These are phyloP conservation scores for Stenocarpella maydis DNA, from an alignment of 2,329 filamentous ascomycete genomes.

Conservation along the genomic window DNA sequence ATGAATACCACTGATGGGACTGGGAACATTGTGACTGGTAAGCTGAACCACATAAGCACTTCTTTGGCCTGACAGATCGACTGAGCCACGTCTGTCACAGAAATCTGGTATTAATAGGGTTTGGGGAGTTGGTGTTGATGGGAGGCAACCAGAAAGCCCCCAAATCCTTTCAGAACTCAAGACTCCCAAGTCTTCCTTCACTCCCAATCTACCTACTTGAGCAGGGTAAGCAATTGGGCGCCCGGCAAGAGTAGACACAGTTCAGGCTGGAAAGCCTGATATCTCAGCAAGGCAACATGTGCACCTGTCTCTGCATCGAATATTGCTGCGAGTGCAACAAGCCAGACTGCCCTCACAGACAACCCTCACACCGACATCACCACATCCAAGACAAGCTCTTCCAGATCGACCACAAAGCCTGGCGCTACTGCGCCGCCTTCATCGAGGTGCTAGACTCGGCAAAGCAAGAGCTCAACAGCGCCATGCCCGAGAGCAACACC, in stretches of 20 bases:
- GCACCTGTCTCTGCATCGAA: slow-evolving; percentile 26
- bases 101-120: too few relatives aligned
- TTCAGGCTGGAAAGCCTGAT: neutral
- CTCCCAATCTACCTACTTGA: too few relatives aligned
- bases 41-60: neutral
- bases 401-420: slow-evolving; percentile 15
- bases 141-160: neutral
- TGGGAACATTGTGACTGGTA: neutral
- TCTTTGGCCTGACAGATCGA: too few relatives aligned
- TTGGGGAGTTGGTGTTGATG: too few relatives aligned
- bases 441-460: neutral
- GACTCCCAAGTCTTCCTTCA: neutral
- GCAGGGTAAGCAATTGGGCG: too few relatives aligned
- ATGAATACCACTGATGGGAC: neutral
- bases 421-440: slow-evolving; percentile 23
- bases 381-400: slow-evolving; percentile 14
- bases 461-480: neutral
- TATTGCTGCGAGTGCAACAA: slow-evolving; percentile 15
- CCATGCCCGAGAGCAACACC: neutral
- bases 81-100: neutral
- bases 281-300: slow-evolving; percentile 22
- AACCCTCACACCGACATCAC: neutral
- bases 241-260: neutral
- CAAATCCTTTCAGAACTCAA: neutral
- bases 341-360: slow-evolving; percentile 7